Conservation (phyloP, 2,329 filamentous ascomycete species). For the Annulohypoxylon truncatum region DNA sequence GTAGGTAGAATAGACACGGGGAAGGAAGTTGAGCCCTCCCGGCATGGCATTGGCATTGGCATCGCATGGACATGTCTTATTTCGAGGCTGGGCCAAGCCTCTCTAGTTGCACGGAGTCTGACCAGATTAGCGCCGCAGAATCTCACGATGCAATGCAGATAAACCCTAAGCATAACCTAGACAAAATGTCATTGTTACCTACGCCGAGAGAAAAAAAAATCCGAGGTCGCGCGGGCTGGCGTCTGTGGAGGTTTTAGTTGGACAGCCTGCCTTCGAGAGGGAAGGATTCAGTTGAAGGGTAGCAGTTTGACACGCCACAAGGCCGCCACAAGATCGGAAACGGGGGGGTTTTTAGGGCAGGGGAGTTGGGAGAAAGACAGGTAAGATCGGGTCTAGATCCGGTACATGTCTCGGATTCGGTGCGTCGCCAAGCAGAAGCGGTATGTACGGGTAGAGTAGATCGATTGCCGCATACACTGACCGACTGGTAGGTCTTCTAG, state of each 20-base stretch:
- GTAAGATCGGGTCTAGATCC: not conserved
- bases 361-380: not conserved
- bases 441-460: constrained; percentile 19
- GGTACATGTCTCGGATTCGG: constrained; percentile 21
- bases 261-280: not conserved
- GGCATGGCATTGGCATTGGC: too few species aligned
- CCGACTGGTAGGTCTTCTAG: constrained; percentile 8
- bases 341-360: constrained; percentile 10
- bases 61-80: constrained; percentile 1
- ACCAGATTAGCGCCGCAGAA: constrained; percentile 34
- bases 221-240: not conserved
- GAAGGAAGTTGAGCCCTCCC: not conserved
- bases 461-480: constrained; percentile 31
- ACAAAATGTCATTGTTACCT: not conserved
- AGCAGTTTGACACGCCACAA: constrained; percentile 21
- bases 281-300: constrained; percentile 16
- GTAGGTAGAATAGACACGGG: not conserved
- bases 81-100: not conserved
- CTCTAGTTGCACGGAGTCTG: constrained; percentile 30
- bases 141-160: constrained; percentile 5
- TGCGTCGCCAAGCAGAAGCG: constrained; percentile 10
- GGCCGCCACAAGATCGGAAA: constrained; percentile 32
- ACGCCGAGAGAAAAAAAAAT: not conserved
- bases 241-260: not conserved
- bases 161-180: not conserved